Percentiles rank a stretch among this genome's conserved stretches.
phyloP scores from a whole-genome alignment of 179 eudicot species.

The Pouteria campechiana region DNA sequence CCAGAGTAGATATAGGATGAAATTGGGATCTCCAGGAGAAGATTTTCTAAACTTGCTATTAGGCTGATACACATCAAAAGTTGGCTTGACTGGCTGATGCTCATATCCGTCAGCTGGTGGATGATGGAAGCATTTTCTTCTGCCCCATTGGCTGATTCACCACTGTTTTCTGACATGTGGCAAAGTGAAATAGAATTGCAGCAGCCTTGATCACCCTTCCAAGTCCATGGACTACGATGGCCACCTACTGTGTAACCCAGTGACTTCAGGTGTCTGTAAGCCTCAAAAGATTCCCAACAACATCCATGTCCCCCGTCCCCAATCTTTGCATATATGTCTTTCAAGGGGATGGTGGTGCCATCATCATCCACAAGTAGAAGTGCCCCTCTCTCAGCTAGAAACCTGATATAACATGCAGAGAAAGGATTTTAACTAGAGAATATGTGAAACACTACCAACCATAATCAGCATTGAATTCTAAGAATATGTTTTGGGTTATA shows the following conservation, averaged over 20 bases:
- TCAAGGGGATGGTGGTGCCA: constrained; percentile 24
- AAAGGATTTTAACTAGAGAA: not conserved
- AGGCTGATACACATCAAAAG: constrained; percentile 76
- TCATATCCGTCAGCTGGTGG: constrained; percentile 31
- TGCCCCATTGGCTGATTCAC: not conserved
- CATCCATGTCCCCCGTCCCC: constrained; percentile 45
- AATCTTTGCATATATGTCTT: constrained; percentile 45
- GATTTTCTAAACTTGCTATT: constrained; percentile 80
- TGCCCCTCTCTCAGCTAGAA: constrained; percentile 72
- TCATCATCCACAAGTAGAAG: constrained; percentile 36
- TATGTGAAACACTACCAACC: too few species aligned
- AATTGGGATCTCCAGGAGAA: constrained; percentile 66
- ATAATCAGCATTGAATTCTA: too few species aligned
- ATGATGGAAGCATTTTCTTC: constrained; percentile 13
- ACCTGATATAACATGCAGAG: constrained; percentile 27
- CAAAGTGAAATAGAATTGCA: constrained; percentile 8
- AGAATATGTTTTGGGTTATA: too few species aligned
- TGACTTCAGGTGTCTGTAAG: constrained; percentile 64
- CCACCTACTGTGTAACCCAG: constrained; percentile 78
- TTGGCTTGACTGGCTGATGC: constrained; percentile 27
- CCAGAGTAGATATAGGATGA: constrained; percentile 51
- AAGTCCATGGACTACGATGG: constrained; percentile 53
- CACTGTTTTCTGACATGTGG: constrained; percentile 6
- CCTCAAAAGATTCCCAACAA: constrained; percentile 71
- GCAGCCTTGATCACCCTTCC: constrained; percentile 31